Evolutionary conservation across 2,329 filamentous ascomycete genomes (phyloP), one percentile per base, ranked within the genome.

Genomic region (Microcyclosporella mali): DNA sequence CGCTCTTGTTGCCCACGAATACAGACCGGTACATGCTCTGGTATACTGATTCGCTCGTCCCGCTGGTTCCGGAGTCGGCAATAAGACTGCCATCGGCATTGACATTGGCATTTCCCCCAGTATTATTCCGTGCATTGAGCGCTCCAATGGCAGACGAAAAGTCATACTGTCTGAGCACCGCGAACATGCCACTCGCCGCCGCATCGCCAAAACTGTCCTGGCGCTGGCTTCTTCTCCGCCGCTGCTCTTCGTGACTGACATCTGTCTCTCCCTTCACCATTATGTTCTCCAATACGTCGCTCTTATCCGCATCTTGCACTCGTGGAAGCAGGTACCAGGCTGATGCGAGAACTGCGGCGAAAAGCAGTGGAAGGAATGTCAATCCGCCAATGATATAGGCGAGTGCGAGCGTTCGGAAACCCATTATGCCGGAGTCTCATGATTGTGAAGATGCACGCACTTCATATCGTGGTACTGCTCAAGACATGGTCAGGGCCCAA

Each of bases 1-100:
- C 69, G 28, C 64, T 66, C 51, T 74, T 78, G 11, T 67, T 89
- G 58, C 90, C 79, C 56, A 95, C 88, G 62, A 98, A 97, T 49
- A 98, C 84, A 64, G 85, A 95, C 62, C 88, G 76, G 68, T 98
- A 98, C 88, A 98, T 95, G 64, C 85, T 85, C 74, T 97, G 92
- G 66, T 97, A 97, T 29, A 98, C 90, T 63, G 90, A 95, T 43
- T 85, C 88, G 59, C 88, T 94, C 43, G 88, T 84, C 32, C 46
- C 50, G 14, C 46, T 46, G 21, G 28, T 35, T 9, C 29, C 21
- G 6, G 21, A 25, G 21, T 25, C 21, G 21, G 21, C 21, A 9
- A 25, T 25, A 9, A 25, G 21, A 9, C 21, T 25, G 4, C 21
- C 21, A 25, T 25, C 21, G 4, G 21, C 21, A 9, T 25, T 25